Base-by-base conservation (phyloP, 2,329 filamentous ascomycete species). In the Ophiostoma novo-ulmi region DNA sequence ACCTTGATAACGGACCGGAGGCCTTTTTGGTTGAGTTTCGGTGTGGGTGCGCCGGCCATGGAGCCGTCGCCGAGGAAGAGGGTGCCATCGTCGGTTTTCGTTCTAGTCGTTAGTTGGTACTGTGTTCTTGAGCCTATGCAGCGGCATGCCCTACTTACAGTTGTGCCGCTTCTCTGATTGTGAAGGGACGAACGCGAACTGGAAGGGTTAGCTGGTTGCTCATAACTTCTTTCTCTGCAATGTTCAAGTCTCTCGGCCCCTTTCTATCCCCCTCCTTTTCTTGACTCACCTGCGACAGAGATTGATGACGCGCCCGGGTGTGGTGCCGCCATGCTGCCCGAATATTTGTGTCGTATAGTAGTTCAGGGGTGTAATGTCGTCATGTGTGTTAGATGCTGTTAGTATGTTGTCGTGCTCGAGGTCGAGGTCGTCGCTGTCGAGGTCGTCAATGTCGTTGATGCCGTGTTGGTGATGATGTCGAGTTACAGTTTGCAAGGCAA, bases 31-130 rank as follows among this genome's bases (percentile, higher is more conserved):
- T 90, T 88, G 41, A 97, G 85, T 78, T 94, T 97, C 0, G 94
- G 94, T 1, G 92, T 87, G 0, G 94, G 93, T 17, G 87, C 89
- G 65, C 88, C 91, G n/a, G 95, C 95, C 71, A 99, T 85, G 22
- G 94, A 98, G 72, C 95, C 95, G 79, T 99, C 95, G 73, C 95
- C 95, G n/a, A 99, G 87, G 78, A 99, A 99, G 52, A 97, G 80
- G 5, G 92, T 93, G 70, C 90, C 89, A 80, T 97, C 94, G 76
- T 99, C 94, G 76, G 81, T 86, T 78, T 85, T 87, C 69, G 88
- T 85, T 75, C 86, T 88, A 74, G 14, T 13, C 20, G 36, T 65
- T 65, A 65, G 63, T 22, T 11, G 26, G 26, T 31, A 5, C 20
- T 11, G 55, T 17, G 39, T 65, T 55, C 26, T 31, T 26, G 58